Base-by-base conservation (phyloP, 2,329 filamentous ascomycete genomes). In the Chaetomium strumarium region DNA sequence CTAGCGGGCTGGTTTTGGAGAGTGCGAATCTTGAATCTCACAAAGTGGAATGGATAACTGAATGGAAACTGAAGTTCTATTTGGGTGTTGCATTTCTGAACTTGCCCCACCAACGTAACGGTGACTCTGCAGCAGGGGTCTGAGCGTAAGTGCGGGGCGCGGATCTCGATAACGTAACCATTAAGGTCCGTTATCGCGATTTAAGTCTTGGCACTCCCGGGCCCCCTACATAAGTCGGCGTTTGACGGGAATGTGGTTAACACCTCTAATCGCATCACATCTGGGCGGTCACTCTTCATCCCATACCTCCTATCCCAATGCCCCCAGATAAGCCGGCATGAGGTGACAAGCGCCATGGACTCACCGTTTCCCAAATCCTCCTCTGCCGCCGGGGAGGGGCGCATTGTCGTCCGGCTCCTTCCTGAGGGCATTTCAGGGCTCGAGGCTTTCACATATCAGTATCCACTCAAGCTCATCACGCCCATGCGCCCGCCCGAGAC, bases 381-480 rank as follows among this genome's bases (percentile, higher is more conserved):
- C 37, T 87, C 88, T 20, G 76, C 77, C 49, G 81, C 91, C 19
- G 93, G 93, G 52, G 78, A 88, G 65, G 93, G 93, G 55, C 79
- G 77, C 58, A 86, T 96, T 60, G 76, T 90, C 49, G 82, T 90
- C 52, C 81, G 81, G 17, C 72, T 88, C 6, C 77, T 91, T 10
- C 88, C 91, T 34, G 84, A 85, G 31, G 78, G 80, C 24, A 80
- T 80, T 44, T 88, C 88, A 13, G 83, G 84, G 42, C 78, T 96
- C 30, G 81, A 85, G 55, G 81, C 78, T 31, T 80, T 96, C 59
- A 85, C 84, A 34, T 97, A 95, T 67, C 90, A 95, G 67, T 99
- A 97, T 64, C 93, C 93, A 1, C 78, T 99, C 43, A 99, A 99
- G 69, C 80, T 99, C 52, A 88, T 99, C 56, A 86, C 90, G 0